Evolutionary conservation across 2,329 filamentous ascomycete species (phyloP).

Genomic region (Botrytis galanthina): DNA sequence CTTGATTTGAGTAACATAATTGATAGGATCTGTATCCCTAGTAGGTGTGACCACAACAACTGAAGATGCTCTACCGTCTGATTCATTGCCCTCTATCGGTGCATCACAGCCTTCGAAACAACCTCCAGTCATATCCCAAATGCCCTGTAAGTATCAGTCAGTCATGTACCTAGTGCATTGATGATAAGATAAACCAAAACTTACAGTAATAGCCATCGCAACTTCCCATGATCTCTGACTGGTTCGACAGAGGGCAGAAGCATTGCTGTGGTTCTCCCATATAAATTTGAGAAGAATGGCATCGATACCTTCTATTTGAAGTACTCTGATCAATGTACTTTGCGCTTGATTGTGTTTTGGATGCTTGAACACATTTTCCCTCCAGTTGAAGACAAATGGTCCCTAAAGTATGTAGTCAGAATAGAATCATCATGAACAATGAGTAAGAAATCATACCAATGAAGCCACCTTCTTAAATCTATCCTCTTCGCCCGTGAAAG

Average conservation of each 20-base stretch:
- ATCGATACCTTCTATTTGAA: not conserved
- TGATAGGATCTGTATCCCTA: not conserved
- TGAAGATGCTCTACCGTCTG: not conserved
- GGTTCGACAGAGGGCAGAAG: not conserved
- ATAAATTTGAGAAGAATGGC: constrained; percentile 10
- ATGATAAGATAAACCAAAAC: not conserved
- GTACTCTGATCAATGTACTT: constrained; percentile 9
- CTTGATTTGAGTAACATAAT: constrained; percentile 24
- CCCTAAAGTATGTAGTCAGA: not conserved
- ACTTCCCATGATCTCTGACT: constrained; percentile 14
- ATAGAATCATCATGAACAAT: not conserved
- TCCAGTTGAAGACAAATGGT: not conserved
- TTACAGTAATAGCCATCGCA: constrained; percentile 11
- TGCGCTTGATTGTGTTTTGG: constrained; percentile 3
- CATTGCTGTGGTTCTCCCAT: constrained; percentile 2
- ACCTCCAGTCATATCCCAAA: constrained; percentile 16
- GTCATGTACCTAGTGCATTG: not conserved
- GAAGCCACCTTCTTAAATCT: constrained; percentile 9
- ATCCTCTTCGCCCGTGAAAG: not conserved
- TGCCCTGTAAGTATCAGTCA: not conserved
- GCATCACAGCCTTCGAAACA: constrained; percentile 2
- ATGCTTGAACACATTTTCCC: not conserved
- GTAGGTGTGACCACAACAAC: constrained; percentile 16
- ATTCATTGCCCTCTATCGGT: constrained; percentile 7
- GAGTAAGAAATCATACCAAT: not conserved